phyloP scores from a whole-genome alignment of 2,329 filamentous ascomycete species.

The Waltergamsia citrina region DNA sequence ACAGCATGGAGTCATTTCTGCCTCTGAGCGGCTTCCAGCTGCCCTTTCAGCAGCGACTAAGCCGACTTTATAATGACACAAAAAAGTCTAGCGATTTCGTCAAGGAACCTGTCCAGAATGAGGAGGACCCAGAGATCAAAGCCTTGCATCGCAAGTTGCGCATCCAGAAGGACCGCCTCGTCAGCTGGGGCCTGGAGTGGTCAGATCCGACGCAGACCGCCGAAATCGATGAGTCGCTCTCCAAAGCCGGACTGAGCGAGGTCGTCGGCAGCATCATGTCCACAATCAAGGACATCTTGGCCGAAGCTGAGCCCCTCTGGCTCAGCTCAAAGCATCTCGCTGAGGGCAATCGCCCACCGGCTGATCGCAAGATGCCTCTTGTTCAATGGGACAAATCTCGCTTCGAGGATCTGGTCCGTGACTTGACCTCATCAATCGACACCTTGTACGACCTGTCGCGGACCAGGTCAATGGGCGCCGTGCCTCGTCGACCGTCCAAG shows the following conservation, averaged over 20 bases:
- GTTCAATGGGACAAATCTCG: conserved; percentile 61
- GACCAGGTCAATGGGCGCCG: conserved; percentile 42
- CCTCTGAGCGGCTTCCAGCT: conserved; percentile 42
- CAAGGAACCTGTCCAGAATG: conserved; percentile 51
- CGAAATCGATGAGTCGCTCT: conserved; percentile 62
- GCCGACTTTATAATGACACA: conserved; percentile 70
- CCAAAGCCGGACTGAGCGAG: conserved; percentile 66
- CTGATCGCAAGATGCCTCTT: conserved; percentile 44
- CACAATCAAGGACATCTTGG: conserved; percentile 71
- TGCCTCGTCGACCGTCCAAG: conserved; percentile 19
- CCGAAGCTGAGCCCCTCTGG: conserved; percentile 67
- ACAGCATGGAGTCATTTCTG: conserved; percentile 40
- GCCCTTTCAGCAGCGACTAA: conserved; percentile 54
- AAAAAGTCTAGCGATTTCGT: conserved; percentile 71
- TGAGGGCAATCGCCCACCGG: conserved; percentile 27
- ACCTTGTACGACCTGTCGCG: conserved; percentile 69
- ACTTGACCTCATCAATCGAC: conserved; percentile 70
- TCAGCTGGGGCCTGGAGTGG: conserved; percentile 77
- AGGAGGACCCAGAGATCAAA: conserved; percentile 60
- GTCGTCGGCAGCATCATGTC: conserved; percentile 70
- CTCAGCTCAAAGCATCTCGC: conserved; percentile 42
- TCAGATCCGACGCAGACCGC: conserved; percentile 60
- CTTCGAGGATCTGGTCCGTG: conserved; percentile 65
- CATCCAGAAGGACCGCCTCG: conserved; percentile 70
- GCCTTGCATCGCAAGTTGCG: conserved; percentile 65